Conservation (phyloP, 805 yeast genomes). For the Metschnikowia gelsemii region DNA sequence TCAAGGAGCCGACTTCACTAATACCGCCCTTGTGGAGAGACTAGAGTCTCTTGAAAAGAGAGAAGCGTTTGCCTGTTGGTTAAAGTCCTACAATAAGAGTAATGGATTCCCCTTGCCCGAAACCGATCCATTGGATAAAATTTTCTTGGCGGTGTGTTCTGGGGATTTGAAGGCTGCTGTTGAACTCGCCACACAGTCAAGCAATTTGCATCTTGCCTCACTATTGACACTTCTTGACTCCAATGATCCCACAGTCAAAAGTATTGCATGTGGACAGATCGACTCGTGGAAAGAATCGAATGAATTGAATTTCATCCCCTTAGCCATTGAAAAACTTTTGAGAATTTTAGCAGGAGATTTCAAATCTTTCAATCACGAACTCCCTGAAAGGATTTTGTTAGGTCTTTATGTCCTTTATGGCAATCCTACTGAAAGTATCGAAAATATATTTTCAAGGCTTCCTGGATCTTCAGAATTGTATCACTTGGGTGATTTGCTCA, state of each 20-base stretch:
- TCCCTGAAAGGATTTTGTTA: slow-evolving; percentile 67
- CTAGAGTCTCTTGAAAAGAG: slow-evolving; percentile 35
- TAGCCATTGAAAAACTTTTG: slow-evolving; percentile 55
- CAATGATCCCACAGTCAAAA: slow-evolving; percentile 56
- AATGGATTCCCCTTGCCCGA: slow-evolving; percentile 25
- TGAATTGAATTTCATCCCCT: slow-evolving; percentile 48
- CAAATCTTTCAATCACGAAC: slow-evolving; percentile 39
- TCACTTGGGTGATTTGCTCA: slow-evolving; percentile 17
- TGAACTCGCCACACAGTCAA: slow-evolving; percentile 54
- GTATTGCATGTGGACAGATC: slow-evolving; percentile 61
- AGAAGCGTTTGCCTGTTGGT: slow-evolving; percentile 54
- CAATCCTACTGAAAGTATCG: slow-evolving; percentile 25
- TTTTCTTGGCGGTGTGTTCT: slow-evolving; percentile 50
- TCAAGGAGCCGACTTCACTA: slow-evolving; percentile 14
- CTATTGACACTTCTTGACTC: slow-evolving; percentile 71
- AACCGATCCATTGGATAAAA: slow-evolving; percentile 16
- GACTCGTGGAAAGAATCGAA: slow-evolving; percentile 58
- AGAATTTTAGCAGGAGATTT: slow-evolving; percentile 59
- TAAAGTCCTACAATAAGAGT: slow-evolving; percentile 42
- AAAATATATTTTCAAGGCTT: slow-evolving; percentile 6
- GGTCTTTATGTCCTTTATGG: slow-evolving; percentile 66
- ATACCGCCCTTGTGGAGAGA: slow-evolving; percentile 17
- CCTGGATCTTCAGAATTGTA: neutral
- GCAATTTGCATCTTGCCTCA: slow-evolving; percentile 68
- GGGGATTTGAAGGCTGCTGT: slow-evolving; percentile 66